phyloP scores from a whole-genome alignment of 805 yeast genomes.

The Helenozyma rhizophorensis region DNA sequence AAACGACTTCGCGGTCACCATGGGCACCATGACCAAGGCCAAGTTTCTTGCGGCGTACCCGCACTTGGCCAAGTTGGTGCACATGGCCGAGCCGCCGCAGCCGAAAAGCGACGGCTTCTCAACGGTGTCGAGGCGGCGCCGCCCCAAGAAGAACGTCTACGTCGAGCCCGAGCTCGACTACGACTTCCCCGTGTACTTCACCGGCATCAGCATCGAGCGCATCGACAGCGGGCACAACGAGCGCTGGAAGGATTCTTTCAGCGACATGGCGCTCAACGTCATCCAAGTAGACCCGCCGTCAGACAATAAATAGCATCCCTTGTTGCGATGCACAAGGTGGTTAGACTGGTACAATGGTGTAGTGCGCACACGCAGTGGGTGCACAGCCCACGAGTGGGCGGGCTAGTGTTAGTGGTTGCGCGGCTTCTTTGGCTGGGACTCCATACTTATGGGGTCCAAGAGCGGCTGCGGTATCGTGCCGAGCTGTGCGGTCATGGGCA shows the following conservation, averaged over 20 bases:
- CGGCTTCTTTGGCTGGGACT: slow-evolving; percentile 11
- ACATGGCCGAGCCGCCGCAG: slow-evolving; percentile 16
- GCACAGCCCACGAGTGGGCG: no score
- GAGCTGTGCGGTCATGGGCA: slow-evolving; percentile 8
- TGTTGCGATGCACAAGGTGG: background rate
- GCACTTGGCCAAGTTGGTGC: slow-evolving; percentile 35
- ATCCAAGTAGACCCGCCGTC: no score
- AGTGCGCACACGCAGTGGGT: no score
- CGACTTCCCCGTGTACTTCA: slow-evolving; percentile 29
- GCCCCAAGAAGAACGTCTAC: slow-evolving; percentile 19
- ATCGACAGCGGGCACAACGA: slow-evolving; percentile 23
- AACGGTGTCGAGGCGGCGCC: slow-evolving; percentile 16
- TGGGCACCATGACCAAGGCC: slow-evolving; percentile 45
- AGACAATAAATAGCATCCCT: background rate
- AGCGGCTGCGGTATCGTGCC: slow-evolving; percentile 10
- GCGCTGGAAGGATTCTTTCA: slow-evolving; percentile 15
- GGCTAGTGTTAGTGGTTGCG: slow-evolving; percentile 4
- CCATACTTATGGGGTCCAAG: slow-evolving; percentile 12
- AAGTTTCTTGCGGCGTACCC: slow-evolving; percentile 44
- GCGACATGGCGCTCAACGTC: slow-evolving; percentile 15
- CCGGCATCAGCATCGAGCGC: slow-evolving; percentile 13
- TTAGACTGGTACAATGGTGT: background rate
- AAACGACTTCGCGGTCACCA: slow-evolving; percentile 50
- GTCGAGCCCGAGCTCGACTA: slow-evolving; percentile 31
- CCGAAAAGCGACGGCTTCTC: slow-evolving; percentile 18